Conservation (phyloP, 495 filamentous ascomycete species). For the Cryomyces minteri region DNA sequence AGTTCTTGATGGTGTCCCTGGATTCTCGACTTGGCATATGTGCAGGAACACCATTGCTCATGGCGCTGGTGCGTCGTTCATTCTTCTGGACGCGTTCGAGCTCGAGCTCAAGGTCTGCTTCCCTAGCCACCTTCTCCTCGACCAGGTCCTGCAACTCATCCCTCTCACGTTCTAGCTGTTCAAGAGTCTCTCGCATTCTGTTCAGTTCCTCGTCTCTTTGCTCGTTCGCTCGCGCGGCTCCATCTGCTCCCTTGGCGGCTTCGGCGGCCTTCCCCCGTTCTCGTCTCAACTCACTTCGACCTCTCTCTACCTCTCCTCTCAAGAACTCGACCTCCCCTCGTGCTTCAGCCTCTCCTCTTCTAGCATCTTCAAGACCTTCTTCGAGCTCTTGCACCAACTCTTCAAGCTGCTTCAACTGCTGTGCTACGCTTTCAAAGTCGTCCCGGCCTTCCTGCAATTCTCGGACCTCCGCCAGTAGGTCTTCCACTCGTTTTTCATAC, state of each 20-base stretch:
- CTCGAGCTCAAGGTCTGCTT: conserved; percentile 83
- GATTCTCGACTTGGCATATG: conserved; percentile 36
- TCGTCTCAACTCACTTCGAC: conserved; percentile 71
- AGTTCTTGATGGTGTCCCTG: conserved; percentile 34
- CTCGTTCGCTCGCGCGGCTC: conserved; percentile 55
- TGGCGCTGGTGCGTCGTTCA: conserved; percentile 26
- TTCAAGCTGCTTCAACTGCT: conserved; percentile 85
- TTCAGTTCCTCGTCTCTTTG: conserved; percentile 95
- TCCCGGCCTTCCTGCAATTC: conserved; percentile 66
- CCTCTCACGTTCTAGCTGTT: conserved; percentile 57
- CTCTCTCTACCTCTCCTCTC: conserved; percentile 85
- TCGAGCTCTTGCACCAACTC: conserved; percentile 92
- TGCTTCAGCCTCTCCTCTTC: conserved; percentile 92
- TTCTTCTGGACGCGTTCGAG: conserved; percentile 40
- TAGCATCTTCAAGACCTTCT: conserved; percentile 88
- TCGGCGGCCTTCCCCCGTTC: conserved; percentile 78
- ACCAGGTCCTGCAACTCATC: conserved; percentile 51
- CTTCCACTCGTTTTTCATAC: conserved; percentile 81
- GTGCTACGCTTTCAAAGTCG: conserved; percentile 79
- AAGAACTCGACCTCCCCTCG: conserved; percentile 92
- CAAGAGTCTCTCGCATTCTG: conserved; percentile 53
- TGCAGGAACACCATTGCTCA: conserved; percentile 27
- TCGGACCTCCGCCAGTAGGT: conserved; percentile 68
- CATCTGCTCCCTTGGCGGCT: conserved; percentile 29
- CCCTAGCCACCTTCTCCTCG: conserved; percentile 24